phyloP scores from a whole-genome alignment of 495 filamentous ascomycete genomes.

The Lepraria neglecta region DNA sequence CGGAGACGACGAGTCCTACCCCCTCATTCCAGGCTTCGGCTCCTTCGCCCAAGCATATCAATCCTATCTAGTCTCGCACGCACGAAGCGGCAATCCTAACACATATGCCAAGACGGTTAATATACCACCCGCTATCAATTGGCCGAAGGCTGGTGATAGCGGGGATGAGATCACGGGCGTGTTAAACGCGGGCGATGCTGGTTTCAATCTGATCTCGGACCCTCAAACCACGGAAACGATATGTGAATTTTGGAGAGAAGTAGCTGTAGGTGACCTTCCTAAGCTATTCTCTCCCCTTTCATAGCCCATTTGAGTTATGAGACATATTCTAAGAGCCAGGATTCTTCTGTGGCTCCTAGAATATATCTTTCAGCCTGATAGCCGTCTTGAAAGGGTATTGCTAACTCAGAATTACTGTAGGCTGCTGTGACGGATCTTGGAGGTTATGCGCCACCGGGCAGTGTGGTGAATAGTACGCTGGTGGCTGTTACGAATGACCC shows the following conservation, averaged over 20 bases:
- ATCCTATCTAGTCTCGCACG: conserved; percentile 38
- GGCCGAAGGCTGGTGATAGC: conserved; percentile 30
- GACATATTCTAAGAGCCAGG: too few relatives aligned
- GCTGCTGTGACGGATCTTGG: conserved; percentile 35
- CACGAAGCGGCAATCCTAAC: conserved; percentile 37
- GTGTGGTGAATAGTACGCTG: conserved; percentile 21
- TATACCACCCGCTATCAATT: conserved; percentile 34
- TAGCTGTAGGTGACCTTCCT: conserved; percentile 11
- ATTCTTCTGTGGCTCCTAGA: too few relatives aligned
- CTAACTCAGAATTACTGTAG: too few relatives aligned
- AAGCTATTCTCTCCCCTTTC: too few relatives aligned
- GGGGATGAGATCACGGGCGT: conserved; percentile 30
- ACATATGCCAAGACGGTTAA: conserved; percentile 32
- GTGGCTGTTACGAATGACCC: conserved; percentile 7
- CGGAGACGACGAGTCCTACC: conserved; percentile 9
- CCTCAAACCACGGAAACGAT: conserved; percentile 31
- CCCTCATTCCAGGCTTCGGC: conserved; percentile 31
- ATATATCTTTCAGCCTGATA: too few relatives aligned
- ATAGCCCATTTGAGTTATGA: too few relatives aligned
- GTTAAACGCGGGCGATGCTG: conserved; percentile 35
- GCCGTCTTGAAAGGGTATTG: too few relatives aligned
- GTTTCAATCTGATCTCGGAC: conserved; percentile 33
- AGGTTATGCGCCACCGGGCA: conserved; percentile 34
- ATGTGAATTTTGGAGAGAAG: conserved; percentile 37
- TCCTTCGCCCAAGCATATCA: conserved; percentile 37